Base-by-base conservation (phyloP, 2,329 filamentous ascomycete genomes). In the Akanthomyces lecanii region DNA sequence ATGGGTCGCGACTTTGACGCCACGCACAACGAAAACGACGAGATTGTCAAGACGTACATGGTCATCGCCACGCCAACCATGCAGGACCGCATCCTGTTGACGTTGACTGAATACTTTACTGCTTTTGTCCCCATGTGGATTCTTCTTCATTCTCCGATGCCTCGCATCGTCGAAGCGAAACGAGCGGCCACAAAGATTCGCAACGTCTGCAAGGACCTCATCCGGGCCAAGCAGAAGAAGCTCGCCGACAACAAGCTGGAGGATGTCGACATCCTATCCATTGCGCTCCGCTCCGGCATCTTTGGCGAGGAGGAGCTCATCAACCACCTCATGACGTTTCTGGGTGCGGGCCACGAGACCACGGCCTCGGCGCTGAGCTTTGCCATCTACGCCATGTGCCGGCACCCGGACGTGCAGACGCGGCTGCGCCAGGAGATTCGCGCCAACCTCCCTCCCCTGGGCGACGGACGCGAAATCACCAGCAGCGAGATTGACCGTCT, bases 281-380 rank as follows among this genome's bases (percentile, higher is more conserved):
- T 92, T 0, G 90, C 90, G n/a, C 77, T 93, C 59, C 81, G 86
- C 69, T 89, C 84, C 36, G 89, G 88, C 55, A 84, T 79, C 5
- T 92, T 93, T 75, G 82, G 76, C 16, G 89, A 92, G 66, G 87
- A 89, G 55, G 85, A 90, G 64, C 83, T 61, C 23, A 36, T 91
- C 1, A 86, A 90, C 68, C 89, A 88, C 25, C 80, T 92, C 53
- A 84, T 85, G 66, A 83, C 85, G 64, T 95, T 96, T 77, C 83
- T 96, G 4, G 89, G 89, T 1, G 92, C 92, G 0, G 89, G 88
- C 28, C 91, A 94, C 73, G 90, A 93, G 73, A 81, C 85, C 3
- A 55, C 50, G n/a, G 59, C 59, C 25, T 54, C 50, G 11, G 50
- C 59, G 40, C 50, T 61, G 21, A 54, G n/a, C 18, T 38, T 53